These are phyloP conservation scores for Raphanus sativus DNA, from an alignment of 345 rosid genomes.

Conservation along the genomic window DNA sequence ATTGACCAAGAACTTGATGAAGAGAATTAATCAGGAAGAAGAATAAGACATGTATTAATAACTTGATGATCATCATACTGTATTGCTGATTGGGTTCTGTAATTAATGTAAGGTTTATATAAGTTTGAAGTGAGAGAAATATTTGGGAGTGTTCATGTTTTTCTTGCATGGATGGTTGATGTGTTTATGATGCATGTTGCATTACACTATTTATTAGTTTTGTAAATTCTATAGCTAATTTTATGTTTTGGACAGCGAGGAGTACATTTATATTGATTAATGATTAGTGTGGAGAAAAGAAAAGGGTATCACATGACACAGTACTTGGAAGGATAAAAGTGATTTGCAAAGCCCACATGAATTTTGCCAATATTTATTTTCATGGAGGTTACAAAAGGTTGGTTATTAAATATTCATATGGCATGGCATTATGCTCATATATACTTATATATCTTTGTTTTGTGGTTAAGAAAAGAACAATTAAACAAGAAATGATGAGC, in stretches of 20 bases:
- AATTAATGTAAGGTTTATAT: constrained; percentile 1
- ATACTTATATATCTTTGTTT: too few species aligned
- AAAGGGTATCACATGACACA: constrained; percentile 36
- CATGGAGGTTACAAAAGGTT: constrained; percentile 34
- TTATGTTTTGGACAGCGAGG: constrained; percentile 19
- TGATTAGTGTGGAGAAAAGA: constrained; percentile 30
- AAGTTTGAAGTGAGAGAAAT: constrained; percentile 12
- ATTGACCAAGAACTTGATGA: constrained; percentile 14
- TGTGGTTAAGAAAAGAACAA: too few species aligned
- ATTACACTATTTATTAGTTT: neutral
- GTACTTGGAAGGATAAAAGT: constrained; percentile 31
- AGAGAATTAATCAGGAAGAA: constrained; percentile 16
- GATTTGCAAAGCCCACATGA: constrained; percentile 39
- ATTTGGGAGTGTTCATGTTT: constrained; percentile 30
- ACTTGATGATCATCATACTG: constrained; percentile 28
- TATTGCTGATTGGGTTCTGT: constrained; percentile 9
- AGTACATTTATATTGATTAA: constrained; percentile 15
- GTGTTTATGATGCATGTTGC: constrained; percentile 28
- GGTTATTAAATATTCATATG: neutral
- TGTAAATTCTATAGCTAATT: neutral
- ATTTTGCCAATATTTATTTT: constrained; percentile 29
- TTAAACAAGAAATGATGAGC: too few species aligned
- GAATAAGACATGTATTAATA: neutral
- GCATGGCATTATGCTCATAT: too few species aligned
- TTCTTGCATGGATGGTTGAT: constrained; percentile 31